A percentile compares a stretch with the other conserved stretches of the same genome.
phyloP scores from a whole-genome alignment of 352 stramenopile genomes.

The Phytopythium boreale region DNA sequence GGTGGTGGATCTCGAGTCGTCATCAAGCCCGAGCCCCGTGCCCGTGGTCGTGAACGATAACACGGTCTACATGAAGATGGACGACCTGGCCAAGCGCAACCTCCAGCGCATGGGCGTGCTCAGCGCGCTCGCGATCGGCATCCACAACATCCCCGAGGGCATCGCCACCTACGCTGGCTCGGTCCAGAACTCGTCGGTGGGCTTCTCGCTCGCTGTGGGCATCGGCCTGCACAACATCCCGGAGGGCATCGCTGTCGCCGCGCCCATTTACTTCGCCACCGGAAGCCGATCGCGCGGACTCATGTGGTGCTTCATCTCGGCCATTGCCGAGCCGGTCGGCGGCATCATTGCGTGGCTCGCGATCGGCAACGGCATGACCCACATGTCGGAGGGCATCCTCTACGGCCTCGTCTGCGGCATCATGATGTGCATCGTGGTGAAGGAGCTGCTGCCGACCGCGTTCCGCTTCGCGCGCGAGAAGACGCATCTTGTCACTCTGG shows the following conservation, averaged over 20 bases:
- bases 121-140: conserved; percentile 90
- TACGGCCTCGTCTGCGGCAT: conserved; percentile 93
- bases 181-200: conserved; percentile 85
- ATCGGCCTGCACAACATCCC: conserved; percentile 97
- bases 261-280: conserved; percentile 96
- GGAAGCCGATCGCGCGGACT: conserved; percentile 91
- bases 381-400: conserved; percentile 74
- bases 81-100: conserved; percentile 26
- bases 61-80: conserved; percentile 26
- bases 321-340: conserved; percentile 86
- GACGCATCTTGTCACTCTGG: conserved; percentile 70
- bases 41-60: conserved; percentile 11
- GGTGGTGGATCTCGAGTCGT: conserved; percentile 14
- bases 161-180: conserved; percentile 93
- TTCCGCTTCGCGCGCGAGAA: conserved; percentile 82
- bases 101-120: conserved; percentile 88
- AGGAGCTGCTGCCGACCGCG: conserved; percentile 90
- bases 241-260: conserved; percentile 93
- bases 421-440: conserved; percentile 91
- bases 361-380: conserved; percentile 68
- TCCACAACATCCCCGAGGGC: conserved; percentile 97
- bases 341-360: conserved; percentile 87
- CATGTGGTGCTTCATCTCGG: conserved; percentile 89
- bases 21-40: conserved; percentile 17
- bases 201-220: conserved; percentile 86